Base-by-base conservation (phyloP, 2,329 filamentous ascomycete genomes). In the Nemania sp. region DNA sequence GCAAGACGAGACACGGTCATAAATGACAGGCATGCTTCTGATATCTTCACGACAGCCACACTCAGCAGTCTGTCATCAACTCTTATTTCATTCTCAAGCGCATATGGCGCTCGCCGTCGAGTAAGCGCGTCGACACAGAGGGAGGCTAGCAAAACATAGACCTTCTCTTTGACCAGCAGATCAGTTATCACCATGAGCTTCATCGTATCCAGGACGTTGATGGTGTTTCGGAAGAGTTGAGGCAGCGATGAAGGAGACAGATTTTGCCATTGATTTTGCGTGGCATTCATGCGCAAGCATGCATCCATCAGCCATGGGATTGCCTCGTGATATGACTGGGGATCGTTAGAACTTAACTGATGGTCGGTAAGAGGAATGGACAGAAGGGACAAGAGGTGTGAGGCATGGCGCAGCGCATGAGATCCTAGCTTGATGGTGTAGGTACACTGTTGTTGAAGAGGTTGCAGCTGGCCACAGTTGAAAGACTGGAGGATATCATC, bases 301-400 rank as follows among this genome's bases (percentile, higher is more conserved):
- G 76, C 76, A 67, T 86, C 83, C 59, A 84, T 71, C 12, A 85
- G 70, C 82, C 81, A 84, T 12, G 79, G 75, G 0, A 76, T 70
- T 59, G 75, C 75, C 62, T 80, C 79, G 17, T 72, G 73, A 51
- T 78, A 77, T 58, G 71, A 72, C 15, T 73, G 69, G 32, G 68
- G 57, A 12, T 63, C 72, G 10, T 70, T 69, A 43, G 74, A 76
- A 2, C 68, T 70, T 4, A 71, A 54, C 17, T 74, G 72, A n/a
- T 71, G 68, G 10, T 73, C 75, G 7, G 74, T 47, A 5, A 80
- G 65, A 20, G 77, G 76, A 54, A 77, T 75, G 10, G 77, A 74
- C 11, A 85, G 67, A 9, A 83, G 75, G 13, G 73, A 75, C 11
- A 79, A 70, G 17, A 86, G 67, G 62, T 78, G 77, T 2, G 71